These are phyloP conservation scores for Bothriochloa decipiens DNA, from an alignment of 176 grass and related monocot genomes.

Conservation along the genomic window DNA sequence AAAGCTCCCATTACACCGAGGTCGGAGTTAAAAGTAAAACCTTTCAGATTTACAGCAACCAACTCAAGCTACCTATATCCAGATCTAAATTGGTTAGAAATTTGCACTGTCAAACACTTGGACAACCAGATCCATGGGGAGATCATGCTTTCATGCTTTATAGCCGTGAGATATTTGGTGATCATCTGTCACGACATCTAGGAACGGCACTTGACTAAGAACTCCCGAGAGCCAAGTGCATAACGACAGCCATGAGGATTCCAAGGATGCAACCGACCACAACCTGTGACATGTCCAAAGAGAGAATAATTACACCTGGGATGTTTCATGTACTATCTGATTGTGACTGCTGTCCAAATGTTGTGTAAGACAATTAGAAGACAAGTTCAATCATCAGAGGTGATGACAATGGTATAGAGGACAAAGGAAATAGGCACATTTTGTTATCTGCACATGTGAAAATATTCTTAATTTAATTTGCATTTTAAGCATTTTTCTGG, in stretches of 20 bases:
- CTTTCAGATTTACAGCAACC: constrained; percentile 34
- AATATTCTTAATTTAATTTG: not conserved
- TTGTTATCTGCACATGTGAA: not conserved
- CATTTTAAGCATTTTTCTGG: not conserved
- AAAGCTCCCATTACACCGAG: constrained; percentile 19
- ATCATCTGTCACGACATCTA: constrained; percentile 5
- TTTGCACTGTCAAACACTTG: not conserved
- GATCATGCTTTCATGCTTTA: constrained; percentile 30
- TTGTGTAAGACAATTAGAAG: not conserved
- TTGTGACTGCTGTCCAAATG: not conserved
- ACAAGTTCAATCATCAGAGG: not conserved
- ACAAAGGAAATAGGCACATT: not conserved
- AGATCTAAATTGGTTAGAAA: constrained; percentile 23
- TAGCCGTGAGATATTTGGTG: constrained; percentile 15
- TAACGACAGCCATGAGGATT: constrained; percentile 56
- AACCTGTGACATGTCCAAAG: constrained; percentile 66
- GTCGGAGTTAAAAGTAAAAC: constrained; percentile 1
- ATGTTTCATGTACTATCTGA: not conserved
- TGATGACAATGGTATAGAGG: not conserved
- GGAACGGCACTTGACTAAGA: constrained; percentile 12
- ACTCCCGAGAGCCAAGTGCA: constrained; percentile 46
- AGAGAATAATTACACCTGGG: not conserved
- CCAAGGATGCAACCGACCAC: constrained; percentile 78
- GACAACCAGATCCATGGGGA: constrained; percentile 14
- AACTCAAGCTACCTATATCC: constrained; percentile 18